phyloP scores from a whole-genome alignment of 1,284 basidiomycete species.

The Fomitopsis pinicola region DNA sequence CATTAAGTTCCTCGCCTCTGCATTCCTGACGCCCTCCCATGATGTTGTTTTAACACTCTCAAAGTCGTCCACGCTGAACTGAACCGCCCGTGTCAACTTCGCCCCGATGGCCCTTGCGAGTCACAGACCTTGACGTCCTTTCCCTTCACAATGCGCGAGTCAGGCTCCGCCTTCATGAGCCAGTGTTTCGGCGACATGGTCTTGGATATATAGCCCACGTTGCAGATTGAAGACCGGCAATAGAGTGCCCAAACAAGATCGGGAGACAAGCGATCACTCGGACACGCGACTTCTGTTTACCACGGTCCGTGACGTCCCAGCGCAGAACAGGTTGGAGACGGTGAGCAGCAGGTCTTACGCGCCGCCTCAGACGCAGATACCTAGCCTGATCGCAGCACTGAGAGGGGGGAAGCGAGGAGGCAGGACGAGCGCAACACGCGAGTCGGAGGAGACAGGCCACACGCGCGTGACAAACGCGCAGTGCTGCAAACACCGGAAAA shows the following conservation, averaged over 20 bases:
- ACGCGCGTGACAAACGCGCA: conserved; percentile 16
- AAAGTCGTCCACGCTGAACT: conserved; percentile 93
- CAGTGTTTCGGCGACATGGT: conserved; percentile 42
- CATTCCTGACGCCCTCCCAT: conserved; percentile 93
- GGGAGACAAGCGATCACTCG: neutral
- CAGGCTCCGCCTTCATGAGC: conserved; percentile 92
- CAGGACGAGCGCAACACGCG: neutral
- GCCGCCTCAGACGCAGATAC: neutral
- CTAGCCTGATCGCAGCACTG: neutral
- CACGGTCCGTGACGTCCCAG: neutral
- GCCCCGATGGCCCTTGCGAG: conserved; percentile 4
- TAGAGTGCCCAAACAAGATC: conserved; percentile 1
- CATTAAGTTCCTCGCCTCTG: conserved; percentile 91
- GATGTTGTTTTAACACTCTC: conserved; percentile 69
- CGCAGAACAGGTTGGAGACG: neutral
- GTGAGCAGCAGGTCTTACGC: neutral
- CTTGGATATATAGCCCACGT: neutral
- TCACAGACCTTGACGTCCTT: conserved; percentile 79
- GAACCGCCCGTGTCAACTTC: conserved; percentile 11
- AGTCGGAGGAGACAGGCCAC: neutral
- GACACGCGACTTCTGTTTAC: conserved; percentile 1
- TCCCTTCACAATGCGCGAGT: conserved; percentile 83
- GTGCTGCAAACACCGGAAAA: conserved; percentile 27
- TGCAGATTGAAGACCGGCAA: neutral
- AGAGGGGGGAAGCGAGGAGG: neutral